A percentile compares a stretch with the other conserved stretches of the same genome.
These are phyloP conservation scores for Gossypium herbaceum DNA, from an alignment of 345 rosid species.

Conservation along the genomic window DNA sequence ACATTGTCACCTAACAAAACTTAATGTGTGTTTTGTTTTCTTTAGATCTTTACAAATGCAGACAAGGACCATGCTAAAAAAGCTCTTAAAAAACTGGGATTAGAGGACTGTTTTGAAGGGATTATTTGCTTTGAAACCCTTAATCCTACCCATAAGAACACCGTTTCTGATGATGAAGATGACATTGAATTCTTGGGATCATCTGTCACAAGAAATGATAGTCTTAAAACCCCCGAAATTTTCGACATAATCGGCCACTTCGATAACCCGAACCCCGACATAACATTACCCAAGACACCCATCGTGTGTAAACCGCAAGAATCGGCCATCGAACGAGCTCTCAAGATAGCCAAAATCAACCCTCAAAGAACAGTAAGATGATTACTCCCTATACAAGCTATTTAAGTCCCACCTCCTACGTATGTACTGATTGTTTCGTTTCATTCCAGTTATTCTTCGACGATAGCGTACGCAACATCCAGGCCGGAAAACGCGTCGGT, in stretches of 20 bases:
- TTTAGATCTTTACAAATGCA: slow-evolving; percentile 89
- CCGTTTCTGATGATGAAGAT: slow-evolving; percentile 45
- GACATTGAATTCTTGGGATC: slow-evolving; percentile 45
- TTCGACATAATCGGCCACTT: slow-evolving; percentile 58
- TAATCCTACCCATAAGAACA: slow-evolving; percentile 47
- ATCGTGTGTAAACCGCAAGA: slow-evolving; percentile 63
- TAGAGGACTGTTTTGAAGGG: slow-evolving; percentile 92
- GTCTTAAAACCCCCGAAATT: slow-evolving; percentile 20
- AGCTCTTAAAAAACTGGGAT: slow-evolving; percentile 65
- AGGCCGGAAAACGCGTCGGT: slow-evolving; percentile 60
- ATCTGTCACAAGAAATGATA: neutral
- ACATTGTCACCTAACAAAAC: neutral
- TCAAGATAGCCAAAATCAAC: slow-evolving; percentile 46
- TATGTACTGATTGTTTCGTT: neutral
- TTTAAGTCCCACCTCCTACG: too few species aligned
- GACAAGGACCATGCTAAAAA: slow-evolving; percentile 67
- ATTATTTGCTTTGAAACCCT: slow-evolving; percentile 91
- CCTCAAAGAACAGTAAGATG: slow-evolving; percentile 63
- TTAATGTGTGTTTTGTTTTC: neutral
- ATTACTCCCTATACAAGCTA: neutral
- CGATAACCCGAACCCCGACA: slow-evolving; percentile 30
- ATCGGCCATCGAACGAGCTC: slow-evolving; percentile 46
- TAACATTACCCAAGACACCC: slow-evolving; percentile 50
- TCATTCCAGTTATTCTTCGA: slow-evolving; percentile 60
- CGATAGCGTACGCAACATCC: slow-evolving; percentile 68